phyloP scores from a whole-genome alignment of 148 eudicot species.

The Linanthus parryae region DNA sequence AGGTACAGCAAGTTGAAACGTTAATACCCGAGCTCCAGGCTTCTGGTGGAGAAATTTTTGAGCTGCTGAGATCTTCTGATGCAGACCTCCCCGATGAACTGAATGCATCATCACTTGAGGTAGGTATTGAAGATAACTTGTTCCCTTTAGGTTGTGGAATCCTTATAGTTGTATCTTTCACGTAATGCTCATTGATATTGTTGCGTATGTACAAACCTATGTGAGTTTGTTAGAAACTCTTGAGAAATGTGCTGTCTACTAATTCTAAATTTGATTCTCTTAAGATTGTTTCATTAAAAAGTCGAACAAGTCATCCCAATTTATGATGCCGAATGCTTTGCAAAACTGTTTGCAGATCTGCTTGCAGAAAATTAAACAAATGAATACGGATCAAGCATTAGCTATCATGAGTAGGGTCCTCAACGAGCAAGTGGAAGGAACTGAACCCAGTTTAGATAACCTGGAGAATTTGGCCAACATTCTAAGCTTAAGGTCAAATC shows the following conservation, averaged over 20 bases:
- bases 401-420: constrained; percentile 53
- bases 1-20: constrained; percentile 79
- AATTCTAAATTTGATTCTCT: no score
- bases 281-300: no score
- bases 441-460: constrained; percentile 58
- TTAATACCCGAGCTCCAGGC: constrained; percentile 41
- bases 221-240: no score
- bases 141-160: neutral
- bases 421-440: constrained; percentile 54
- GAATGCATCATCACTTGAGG: constrained; percentile 68
- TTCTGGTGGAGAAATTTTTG: constrained; percentile 50
- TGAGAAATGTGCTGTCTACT: no score
- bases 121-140: constrained; percentile 14
- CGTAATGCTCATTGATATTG: no score
- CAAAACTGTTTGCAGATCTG: constrained; percentile 41
- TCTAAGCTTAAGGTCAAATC: constrained; percentile 64
- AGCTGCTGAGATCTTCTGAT: constrained; percentile 54
- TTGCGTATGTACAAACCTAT: no score
- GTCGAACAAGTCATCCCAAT: no score
- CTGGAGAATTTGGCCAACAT: constrained; percentile 51
- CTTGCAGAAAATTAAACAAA: constrained; percentile 35
- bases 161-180: no score
- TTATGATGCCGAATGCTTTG: no score
- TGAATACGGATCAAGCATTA: constrained; percentile 33
- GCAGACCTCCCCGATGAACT: constrained; percentile 46